phyloP scores from a whole-genome alignment of 176 grass and related monocot genomes.

The Raddia guianensis region DNA sequence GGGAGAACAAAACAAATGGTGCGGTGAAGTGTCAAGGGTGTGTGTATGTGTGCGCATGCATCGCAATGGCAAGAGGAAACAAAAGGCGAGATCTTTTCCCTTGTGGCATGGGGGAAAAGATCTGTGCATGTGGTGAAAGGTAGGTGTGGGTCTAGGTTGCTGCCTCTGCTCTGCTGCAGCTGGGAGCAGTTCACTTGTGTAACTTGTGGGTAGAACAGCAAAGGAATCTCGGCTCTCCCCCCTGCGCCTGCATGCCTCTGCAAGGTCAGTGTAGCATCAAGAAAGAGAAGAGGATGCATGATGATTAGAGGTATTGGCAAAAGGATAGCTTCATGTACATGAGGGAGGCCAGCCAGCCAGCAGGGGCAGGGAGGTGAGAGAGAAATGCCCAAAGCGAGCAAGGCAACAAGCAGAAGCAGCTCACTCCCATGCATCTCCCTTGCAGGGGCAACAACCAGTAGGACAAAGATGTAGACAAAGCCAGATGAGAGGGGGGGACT shows the following conservation, averaged over 20 bases:
- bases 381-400: conserved; percentile 53
- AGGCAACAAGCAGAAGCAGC: conserved; percentile 56
- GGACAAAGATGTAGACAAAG: conserved; percentile 21
- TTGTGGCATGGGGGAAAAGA: conserved; percentile 59
- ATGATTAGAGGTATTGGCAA: conserved; percentile 43
- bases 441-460: conserved; percentile 28
- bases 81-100: conserved; percentile 43
- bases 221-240: conserved; percentile 66
- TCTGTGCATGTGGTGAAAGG: conserved; percentile 48
- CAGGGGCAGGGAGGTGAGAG: conserved; percentile 41
- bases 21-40: too few relatives aligned
- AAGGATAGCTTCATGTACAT: conserved; percentile 16
- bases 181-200: conserved; percentile 50
- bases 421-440: conserved; percentile 41
- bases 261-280: conserved; percentile 47
- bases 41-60: background rate
- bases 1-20: conserved; percentile 8
- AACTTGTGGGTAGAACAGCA: conserved; percentile 55
- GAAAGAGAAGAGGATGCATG: background rate
- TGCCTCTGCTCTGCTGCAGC: background rate
- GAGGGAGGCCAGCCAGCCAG: background rate
- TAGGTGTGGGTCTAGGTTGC: conserved; percentile 10
- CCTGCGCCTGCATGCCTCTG: conserved; percentile 34
- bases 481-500: background rate
- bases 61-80: conserved; percentile 32